phyloP scores from a whole-genome alignment of 2,329 filamentous ascomycete genomes.

The Calonectria hawksworthii region DNA sequence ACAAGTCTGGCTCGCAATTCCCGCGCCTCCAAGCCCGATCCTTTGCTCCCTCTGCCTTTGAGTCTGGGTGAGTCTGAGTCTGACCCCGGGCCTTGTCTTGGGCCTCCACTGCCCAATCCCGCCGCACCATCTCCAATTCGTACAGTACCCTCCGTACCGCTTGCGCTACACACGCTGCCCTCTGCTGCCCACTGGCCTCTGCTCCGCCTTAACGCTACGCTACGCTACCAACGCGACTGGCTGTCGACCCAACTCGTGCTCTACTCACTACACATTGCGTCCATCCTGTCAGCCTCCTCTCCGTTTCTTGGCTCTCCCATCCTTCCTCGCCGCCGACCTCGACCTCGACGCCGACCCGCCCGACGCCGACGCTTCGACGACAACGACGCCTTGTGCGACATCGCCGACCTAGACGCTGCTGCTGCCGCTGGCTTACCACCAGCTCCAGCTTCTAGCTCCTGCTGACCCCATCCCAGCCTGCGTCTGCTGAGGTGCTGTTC shows the following conservation, averaged over 20 bases:
- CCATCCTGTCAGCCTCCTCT: constrained; percentile 34
- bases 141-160: constrained; percentile 21
- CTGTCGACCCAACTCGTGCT: constrained; percentile 37
- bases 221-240: constrained; percentile 21
- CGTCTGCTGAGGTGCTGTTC: constrained; percentile 26
- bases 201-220: constrained; percentile 29
- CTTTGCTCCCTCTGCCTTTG: background rate
- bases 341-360: constrained; percentile 27
- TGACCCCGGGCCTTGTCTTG: constrained; percentile 37
- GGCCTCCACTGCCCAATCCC: constrained; percentile 47
- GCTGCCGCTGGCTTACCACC: constrained; percentile 24
- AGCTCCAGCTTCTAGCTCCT: constrained; percentile 36
- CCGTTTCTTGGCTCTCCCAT: constrained; percentile 33
- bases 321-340: constrained; percentile 25
- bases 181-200: constrained; percentile 18
- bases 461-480: constrained; percentile 32
- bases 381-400: constrained; percentile 21
- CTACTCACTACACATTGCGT: constrained; percentile 38
- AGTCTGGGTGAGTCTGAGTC: background rate
- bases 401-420: constrained; percentile 21
- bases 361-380: constrained; percentile 33
- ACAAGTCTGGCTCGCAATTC: background rate
- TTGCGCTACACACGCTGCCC: constrained; percentile 14
- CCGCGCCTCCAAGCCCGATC: background rate
- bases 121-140: constrained; percentile 34